These are phyloP conservation scores for Trichomonas tenax DNA, from an alignment of 208 protist genomes.

Conservation along the genomic window DNA sequence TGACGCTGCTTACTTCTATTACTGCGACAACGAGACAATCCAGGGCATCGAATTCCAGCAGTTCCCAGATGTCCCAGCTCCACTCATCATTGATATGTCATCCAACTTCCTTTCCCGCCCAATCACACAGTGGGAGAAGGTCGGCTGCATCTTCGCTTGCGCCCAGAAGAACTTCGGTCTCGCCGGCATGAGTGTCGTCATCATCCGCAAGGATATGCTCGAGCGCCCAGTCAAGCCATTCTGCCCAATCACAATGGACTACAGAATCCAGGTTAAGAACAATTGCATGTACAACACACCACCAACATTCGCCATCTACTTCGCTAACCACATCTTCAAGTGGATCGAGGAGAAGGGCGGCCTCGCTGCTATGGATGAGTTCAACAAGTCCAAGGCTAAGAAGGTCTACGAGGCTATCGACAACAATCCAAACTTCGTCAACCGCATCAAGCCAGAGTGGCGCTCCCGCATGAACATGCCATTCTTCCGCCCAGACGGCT, in stretches of 20 bases:
- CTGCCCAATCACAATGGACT: neutral
- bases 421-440: neutral
- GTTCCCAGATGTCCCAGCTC: neutral
- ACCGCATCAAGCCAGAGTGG: neutral
- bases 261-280: neutral
- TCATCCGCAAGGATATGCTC: neutral
- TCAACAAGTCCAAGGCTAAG: neutral
- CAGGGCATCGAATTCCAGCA: neutral
- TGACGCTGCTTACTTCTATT: neutral
- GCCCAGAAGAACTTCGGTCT: slow-evolving; percentile 19
- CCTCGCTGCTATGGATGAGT: neutral
- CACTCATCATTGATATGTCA: slow-evolving; percentile 7
- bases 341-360: neutral
- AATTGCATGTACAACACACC: neutral
- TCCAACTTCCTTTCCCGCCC: neutral
- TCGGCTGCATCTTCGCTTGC: neutral
- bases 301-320: neutral
- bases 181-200: neutral
- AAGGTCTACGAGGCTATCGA: slow-evolving; percentile 3
- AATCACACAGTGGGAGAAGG: neutral
- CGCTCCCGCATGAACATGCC: neutral
- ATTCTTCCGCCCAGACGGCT: neutral
- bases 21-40: neutral
- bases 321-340: neutral
- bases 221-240: neutral